Base-by-base conservation (phyloP, 495 filamentous ascomycete genomes). In the Aspergillus bertholletiae region DNA sequence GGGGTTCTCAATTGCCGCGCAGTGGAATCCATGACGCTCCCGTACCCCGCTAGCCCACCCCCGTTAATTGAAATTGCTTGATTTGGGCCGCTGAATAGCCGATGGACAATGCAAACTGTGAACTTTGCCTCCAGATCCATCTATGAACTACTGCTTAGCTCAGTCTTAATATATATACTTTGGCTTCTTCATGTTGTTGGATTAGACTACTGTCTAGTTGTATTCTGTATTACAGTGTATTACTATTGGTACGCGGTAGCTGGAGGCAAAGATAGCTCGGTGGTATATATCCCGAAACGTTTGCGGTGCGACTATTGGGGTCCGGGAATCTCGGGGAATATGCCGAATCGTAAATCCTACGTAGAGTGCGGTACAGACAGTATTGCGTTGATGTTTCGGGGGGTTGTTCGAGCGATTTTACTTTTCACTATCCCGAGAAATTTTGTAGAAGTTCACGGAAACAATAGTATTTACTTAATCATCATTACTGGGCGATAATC, bases 1-100 rank as follows among this genome's bases (percentile, higher is more conserved):
- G 6, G 4, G 13, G 3, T 2, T 12, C 5, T 46, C 44, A 47
- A 18, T 35, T 27, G 40, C 52, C 52, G 52, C n/a, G 30, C 17
- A 35, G 1, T 5, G 5, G 13, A 26, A 41, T 34, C 40, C 49
- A 51, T 51, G 26, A 51, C 41, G 12, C 22, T n/a, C n/a, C n/a
- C n/a, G n/a, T n/a, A n/a, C n/a, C n/a, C n/a, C n/a, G n/a, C n/a
- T n/a, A n/a, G n/a, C n/a, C n/a, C n/a, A n/a, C 7, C 4, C 0
- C 21, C 37, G 37, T n/a, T 6, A 22, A 28, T 43, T 53, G 39
- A 18, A 8, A 37, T 23, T 53, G n/a, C 50, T 17, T 1, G 2
- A 41, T 52, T n/a, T 7, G 13, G 39, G 37, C n/a, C 26, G 20
- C 5, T 17, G 3, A 44, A 52, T 52, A 39, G 49, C 49, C 50